These are phyloP conservation scores for Chlorophyllum brunneum DNA, from an alignment of 768 basidiomycete genomes.

Conservation along the genomic window DNA sequence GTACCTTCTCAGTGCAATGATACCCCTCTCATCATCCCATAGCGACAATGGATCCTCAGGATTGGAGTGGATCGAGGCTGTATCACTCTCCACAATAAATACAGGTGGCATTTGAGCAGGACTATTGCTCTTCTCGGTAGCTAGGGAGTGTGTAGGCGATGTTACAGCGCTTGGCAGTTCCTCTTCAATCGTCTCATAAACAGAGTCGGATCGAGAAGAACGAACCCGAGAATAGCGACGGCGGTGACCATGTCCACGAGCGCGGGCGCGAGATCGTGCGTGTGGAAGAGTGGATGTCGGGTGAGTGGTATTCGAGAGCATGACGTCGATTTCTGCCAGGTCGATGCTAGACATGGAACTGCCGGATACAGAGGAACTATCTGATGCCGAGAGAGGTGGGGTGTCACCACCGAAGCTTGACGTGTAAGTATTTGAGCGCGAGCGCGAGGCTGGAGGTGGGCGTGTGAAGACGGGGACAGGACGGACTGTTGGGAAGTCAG, in stretches of 20 bases:
- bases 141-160: constrained; percentile 23
- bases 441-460: constrained; percentile 44
- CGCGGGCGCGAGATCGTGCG: constrained; percentile 43
- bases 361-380: constrained; percentile 64
- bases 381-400: constrained; percentile 65
- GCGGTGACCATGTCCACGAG: constrained; percentile 65
- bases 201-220: constrained; percentile 53
- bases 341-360: constrained; percentile 81
- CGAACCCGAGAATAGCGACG: constrained; percentile 65
- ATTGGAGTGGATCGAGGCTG: constrained; percentile 41
- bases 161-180: constrained; percentile 41
- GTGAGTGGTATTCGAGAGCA: constrained; percentile 53
- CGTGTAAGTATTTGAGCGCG: constrained; percentile 69
- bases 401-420: constrained; percentile 67
- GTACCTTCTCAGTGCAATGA: constrained; percentile 59
- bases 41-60: constrained; percentile 27
- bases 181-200: constrained; percentile 81
- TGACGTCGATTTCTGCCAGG: constrained; percentile 51
- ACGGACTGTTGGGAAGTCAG: constrained; percentile 31
- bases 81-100: constrained; percentile 56
- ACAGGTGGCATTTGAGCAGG: constrained; percentile 39
- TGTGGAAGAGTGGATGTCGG: constrained; percentile 42
- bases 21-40: constrained; percentile 72
- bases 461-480: constrained; percentile 58
- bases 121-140: constrained; percentile 30